Evolutionary conservation across 1,284 basidiomycete genomes (phyloP).

Genomic region (Malassezia caprae): DNA sequence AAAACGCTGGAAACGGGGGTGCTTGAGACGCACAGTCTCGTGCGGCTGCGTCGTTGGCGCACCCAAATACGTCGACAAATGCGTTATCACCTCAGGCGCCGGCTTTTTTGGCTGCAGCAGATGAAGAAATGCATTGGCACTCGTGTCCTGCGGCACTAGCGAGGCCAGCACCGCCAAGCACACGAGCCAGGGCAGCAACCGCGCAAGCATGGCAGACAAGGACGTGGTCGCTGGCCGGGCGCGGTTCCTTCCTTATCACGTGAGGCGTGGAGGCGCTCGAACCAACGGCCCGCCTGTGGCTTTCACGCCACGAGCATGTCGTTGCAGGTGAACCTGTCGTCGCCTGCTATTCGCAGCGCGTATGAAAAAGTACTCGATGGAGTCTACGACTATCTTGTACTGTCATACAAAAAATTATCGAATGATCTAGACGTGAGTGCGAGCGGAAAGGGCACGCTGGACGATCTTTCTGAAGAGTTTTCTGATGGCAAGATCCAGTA

Average conservation of each 20-base stretch:
- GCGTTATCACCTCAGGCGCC: slow-evolving; percentile 5
- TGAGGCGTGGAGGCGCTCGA: slow-evolving; percentile 12
- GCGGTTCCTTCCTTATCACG: slow-evolving; percentile 4
- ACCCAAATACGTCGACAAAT: slow-evolving; percentile 10
- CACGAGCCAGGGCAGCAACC: slow-evolving; percentile 3
- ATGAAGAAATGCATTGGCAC: slow-evolving; percentile 13
- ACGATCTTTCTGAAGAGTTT: slow-evolving; percentile 87
- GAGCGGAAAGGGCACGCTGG: slow-evolving; percentile 59
- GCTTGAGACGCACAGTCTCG: slow-evolving; percentile 22
- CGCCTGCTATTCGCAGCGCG: slow-evolving; percentile 53
- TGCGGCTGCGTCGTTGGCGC: slow-evolving; percentile 11
- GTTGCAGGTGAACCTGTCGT: slow-evolving; percentile 59
- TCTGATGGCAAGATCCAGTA: slow-evolving; percentile 90
- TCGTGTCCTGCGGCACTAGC: not conserved
- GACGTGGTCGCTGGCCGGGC: not conserved
- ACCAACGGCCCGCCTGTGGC: slow-evolving; percentile 26
- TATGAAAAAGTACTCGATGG: slow-evolving; percentile 46
- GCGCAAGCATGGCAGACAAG: slow-evolving; percentile 4
- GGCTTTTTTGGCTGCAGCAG: slow-evolving; percentile 10
- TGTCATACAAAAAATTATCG: slow-evolving; percentile 71
- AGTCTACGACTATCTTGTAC: slow-evolving; percentile 74
- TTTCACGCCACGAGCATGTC: slow-evolving; percentile 29
- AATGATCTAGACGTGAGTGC: slow-evolving; percentile 84
- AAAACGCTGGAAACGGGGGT: slow-evolving; percentile 47
- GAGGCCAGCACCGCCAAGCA: slow-evolving; percentile 1